A percentile compares a stretch with the other conserved stretches of the same genome.
Conservation (phyloP, 2,329 filamentous ascomycete genomes). For the Alternaria atra region DNA sequence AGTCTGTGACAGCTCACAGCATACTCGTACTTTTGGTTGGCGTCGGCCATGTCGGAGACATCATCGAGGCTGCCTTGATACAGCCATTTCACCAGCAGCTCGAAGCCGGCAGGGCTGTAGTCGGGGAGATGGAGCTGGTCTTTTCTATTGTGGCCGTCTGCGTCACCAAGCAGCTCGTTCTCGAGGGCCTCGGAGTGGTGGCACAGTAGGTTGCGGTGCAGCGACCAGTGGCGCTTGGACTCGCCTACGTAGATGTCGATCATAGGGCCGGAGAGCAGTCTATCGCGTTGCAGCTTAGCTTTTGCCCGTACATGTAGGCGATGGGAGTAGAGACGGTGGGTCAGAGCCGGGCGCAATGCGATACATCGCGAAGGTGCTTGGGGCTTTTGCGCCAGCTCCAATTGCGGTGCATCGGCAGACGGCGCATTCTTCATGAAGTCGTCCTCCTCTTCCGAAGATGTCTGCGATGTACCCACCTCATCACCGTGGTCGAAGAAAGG, state of each 20-base stretch:
- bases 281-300: conserved; percentile 59
- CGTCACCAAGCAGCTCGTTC: conserved; percentile 51
- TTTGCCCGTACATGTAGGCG: conserved; percentile 51
- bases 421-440: conserved; percentile 26
- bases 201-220: conserved; percentile 63
- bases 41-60: conserved; percentile 55
- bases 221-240: conserved; percentile 57
- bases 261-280: conserved; percentile 62
- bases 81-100: conserved; percentile 65
- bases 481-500: conserved; percentile 27
- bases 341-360: conserved; percentile 44
- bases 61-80: conserved; percentile 64
- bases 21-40: conserved; percentile 63
- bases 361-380: conserved; percentile 27
- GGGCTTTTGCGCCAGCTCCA: conserved; percentile 19
- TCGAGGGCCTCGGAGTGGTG: conserved; percentile 61
- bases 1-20: conserved; percentile 64
- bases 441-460: conserved; percentile 19
- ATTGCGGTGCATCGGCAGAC: conserved; percentile 19
- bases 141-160: conserved; percentile 42
- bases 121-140: conserved; percentile 59
- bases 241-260: conserved; percentile 63
- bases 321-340: conserved; percentile 49
- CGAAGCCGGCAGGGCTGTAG: conserved; percentile 62
- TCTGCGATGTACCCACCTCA: conserved; percentile 24